Conservation (phyloP, 257 asterid genomes). For the Pogostemon cablin region DNA sequence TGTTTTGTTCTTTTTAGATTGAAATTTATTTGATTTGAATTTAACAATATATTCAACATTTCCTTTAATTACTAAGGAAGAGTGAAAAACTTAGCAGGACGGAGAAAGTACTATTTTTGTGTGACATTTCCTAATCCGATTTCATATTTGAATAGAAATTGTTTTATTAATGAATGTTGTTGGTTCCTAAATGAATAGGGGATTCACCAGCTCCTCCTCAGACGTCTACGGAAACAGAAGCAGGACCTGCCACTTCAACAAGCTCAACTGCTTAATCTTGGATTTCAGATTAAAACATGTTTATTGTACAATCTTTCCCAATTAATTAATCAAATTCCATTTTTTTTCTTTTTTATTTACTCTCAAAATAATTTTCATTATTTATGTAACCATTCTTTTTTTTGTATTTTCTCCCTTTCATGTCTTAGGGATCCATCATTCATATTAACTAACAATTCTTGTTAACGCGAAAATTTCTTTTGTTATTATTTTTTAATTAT, state of each 20-base stretch:
- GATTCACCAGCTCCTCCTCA: conserved; percentile 64
- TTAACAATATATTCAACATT: too few species aligned
- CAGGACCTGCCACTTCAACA: conserved; percentile 56
- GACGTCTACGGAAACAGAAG: conserved; percentile 64
- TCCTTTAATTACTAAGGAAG: too few species aligned
- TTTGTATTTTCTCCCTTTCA: neutral
- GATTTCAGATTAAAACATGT: conserved; percentile 30
- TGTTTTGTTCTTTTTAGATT: too few species aligned
- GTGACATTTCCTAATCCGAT: too few species aligned
- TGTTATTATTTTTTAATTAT: neutral
- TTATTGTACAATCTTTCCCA: conserved; percentile 43
- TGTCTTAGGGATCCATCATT: conserved; percentile 24
- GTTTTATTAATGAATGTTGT: neutral
- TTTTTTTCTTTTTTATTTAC: conserved; percentile 8
- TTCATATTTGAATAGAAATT: too few species aligned
- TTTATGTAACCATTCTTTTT: conserved; percentile 37
- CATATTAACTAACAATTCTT: conserved; percentile 33
- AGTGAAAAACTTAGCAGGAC: too few species aligned
- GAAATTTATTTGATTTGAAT: too few species aligned
- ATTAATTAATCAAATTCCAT: conserved; percentile 38
- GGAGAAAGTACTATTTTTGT: too few species aligned
- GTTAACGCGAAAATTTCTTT: conserved; percentile 25
- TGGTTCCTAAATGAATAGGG: conserved; percentile 26
- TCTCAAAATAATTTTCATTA: conserved; percentile 30
- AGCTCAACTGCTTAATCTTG: conserved; percentile 55